Evolutionary conservation across 2,329 filamentous ascomycete species (phyloP), one percentile per base, ranked within the genome.

Genomic region (Colletotrichum tanaceti): DNA sequence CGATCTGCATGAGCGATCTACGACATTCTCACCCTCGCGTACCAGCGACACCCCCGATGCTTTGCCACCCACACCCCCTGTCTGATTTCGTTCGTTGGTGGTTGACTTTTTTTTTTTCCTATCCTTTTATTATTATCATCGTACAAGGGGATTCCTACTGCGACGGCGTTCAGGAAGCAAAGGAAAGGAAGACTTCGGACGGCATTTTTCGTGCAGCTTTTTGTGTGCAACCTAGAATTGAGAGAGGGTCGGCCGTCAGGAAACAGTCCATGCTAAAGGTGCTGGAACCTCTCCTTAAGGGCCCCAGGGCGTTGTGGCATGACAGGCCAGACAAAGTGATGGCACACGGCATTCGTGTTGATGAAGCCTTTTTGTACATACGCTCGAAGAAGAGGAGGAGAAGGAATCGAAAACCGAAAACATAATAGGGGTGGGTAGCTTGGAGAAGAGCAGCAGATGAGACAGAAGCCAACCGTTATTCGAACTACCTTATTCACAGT

Each of bases 1-100:
- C 76, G 81, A 84, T 85, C 75, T 82, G 82, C 82, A 84, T 80
- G 80, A 82, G 81, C 79, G 77, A 84, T 84, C 80, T 82, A 83
- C 74, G 80, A 80, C 64, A 68, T 65, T 63, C 59, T 53, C 58
- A 54, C 68, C 46, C 57, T 71, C 65, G 70, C 64, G 46, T 65
- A 58, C 28, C 57, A 69, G 70, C 70, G 65, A 71, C 44, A 57
- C 68, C 39, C 68, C 39, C 64, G 61, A 68, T 68, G 64, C 61
- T 68, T 70, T 58, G 43, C 57, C 63, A 62, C 58, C 67, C 63
- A 28, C 58, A 35, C 52, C 20, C 47, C 20, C 43, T 59, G 58
- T 70, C 49, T 73, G 59, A 66, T 68, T 72, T 68, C 70, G 70
- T 74, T 73, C 64, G 68, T 73, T 66, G 38, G 18, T n/a, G 20